These are phyloP conservation scores for Lodderomyces parapsilosis DNA, from an alignment of 1,139 yeast species.

Conservation along the genomic window DNA sequence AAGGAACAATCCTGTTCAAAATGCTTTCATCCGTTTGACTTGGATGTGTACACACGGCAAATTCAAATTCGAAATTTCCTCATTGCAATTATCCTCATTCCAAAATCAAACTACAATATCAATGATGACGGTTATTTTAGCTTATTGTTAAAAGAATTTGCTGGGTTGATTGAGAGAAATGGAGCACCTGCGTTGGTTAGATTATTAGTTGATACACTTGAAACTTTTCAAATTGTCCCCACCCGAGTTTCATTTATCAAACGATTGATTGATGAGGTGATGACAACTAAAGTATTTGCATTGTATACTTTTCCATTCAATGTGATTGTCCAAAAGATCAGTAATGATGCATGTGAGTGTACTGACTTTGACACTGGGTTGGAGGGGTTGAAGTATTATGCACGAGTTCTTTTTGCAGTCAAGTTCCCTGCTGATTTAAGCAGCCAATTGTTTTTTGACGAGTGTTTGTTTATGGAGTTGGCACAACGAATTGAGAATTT, in stretches of 20 bases:
- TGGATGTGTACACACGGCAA: slow-evolving; percentile 8
- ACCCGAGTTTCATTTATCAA: slow-evolving; percentile 5
- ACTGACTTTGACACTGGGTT: slow-evolving; percentile 1
- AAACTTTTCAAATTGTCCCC: slow-evolving; percentile 6
- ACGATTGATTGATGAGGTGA: slow-evolving; percentile 11
- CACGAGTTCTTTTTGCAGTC: slow-evolving; percentile 14
- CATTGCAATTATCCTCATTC: slow-evolving; percentile 9
- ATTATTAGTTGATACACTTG: slow-evolving; percentile 6
- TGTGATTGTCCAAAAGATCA: slow-evolving; percentile 9
- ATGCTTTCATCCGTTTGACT: slow-evolving; percentile 10
- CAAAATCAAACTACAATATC: slow-evolving; percentile 3
- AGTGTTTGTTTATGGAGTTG: slow-evolving; percentile 10
- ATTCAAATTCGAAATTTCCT: slow-evolving; percentile 11
- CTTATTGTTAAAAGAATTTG: slow-evolving; percentile 8
- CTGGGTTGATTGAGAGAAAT: slow-evolving; percentile 6
- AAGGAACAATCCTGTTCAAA: slow-evolving; percentile 9
- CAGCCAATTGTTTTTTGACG: slow-evolving; percentile 10
- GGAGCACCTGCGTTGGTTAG: slow-evolving; percentile 7
- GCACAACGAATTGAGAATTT: slow-evolving; percentile 8
- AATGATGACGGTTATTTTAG: slow-evolving; percentile 10
- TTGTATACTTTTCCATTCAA: slow-evolving; percentile 20
- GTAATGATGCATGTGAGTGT: not conserved
- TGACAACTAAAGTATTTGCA: slow-evolving; percentile 14
- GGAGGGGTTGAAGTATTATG: slow-evolving; percentile 9
- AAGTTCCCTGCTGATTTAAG: slow-evolving; percentile 18